Evolutionary conservation across 1,284 basidiomycete species (phyloP).

Genomic region (Pterulicium gracile): DNA sequence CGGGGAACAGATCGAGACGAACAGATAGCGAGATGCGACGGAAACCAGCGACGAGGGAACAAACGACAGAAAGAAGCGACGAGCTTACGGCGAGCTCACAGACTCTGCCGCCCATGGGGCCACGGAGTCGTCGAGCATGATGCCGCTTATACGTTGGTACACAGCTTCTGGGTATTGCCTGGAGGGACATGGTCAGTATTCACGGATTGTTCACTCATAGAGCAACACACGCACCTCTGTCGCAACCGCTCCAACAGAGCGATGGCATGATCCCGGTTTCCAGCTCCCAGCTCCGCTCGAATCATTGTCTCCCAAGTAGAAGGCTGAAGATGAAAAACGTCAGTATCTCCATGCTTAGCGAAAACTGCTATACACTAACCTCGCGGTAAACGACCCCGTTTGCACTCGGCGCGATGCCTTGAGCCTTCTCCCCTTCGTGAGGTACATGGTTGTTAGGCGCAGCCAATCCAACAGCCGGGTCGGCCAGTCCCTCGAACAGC

Average conservation of each 20-base stretch:
- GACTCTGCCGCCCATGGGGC: neutral
- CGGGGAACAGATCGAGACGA: too few species aligned
- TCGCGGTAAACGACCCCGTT: slow-evolving; percentile 76
- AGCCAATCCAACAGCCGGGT: slow-evolving; percentile 80
- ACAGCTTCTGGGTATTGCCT: slow-evolving; percentile 70
- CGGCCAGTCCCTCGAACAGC: slow-evolving; percentile 83
- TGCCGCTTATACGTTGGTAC: slow-evolving; percentile 52
- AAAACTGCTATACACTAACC: slow-evolving; percentile 48
- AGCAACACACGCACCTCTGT: slow-evolving; percentile 42
- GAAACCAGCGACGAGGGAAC: neutral
- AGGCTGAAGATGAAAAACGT: slow-evolving; percentile 34
- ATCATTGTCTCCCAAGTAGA: slow-evolving; percentile 95
- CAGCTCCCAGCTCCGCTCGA: slow-evolving; percentile 77
- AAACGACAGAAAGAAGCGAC: neutral
- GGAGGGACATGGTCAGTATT: too few species aligned
- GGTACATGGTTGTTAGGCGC: slow-evolving; percentile 83
- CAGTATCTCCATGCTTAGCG: slow-evolving; percentile 4
- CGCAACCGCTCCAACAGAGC: slow-evolving; percentile 68
- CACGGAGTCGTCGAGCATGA: slow-evolving; percentile 44
- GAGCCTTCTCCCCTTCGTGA: slow-evolving; percentile 40
- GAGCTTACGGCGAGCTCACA: neutral
- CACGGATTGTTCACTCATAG: too few species aligned
- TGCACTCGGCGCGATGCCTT: slow-evolving; percentile 17
- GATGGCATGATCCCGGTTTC: slow-evolving; percentile 63
- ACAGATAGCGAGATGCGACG: too few species aligned